A percentile compares a stretch with the other conserved stretches of the same genome.
Evolutionary conservation across 352 stramenopile genomes (phyloP).

Genomic region (Globisporangium lucens): DNA sequence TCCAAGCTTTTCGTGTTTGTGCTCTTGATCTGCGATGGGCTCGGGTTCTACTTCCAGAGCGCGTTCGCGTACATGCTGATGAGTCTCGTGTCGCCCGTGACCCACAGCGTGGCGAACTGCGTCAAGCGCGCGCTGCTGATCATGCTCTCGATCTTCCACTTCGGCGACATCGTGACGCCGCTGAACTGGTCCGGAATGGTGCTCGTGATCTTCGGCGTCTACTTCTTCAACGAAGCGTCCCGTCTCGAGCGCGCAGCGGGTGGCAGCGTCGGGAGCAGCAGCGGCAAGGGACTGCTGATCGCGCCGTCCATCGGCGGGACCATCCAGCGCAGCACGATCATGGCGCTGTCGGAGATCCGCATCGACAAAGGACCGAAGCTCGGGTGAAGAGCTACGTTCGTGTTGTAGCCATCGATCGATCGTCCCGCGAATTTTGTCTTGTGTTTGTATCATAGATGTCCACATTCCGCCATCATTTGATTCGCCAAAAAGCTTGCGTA

Average conservation of each 20-base stretch:
- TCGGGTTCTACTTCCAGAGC: constrained; percentile 90
- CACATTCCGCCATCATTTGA: neutral
- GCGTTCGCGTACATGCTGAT: constrained; percentile 90
- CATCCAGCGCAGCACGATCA: constrained; percentile 55
- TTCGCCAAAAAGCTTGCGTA: constrained; percentile 6
- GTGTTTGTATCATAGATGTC: constrained; percentile 12
- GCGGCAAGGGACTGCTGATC: constrained; percentile 22
- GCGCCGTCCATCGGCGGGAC: constrained; percentile 19
- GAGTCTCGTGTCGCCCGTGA: constrained; percentile 89
- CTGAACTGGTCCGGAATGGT: constrained; percentile 84
- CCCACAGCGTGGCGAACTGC: constrained; percentile 89
- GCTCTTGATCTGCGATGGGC: constrained; percentile 60
- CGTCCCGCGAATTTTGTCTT: constrained; percentile 4
- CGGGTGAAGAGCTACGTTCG: constrained; percentile 17
- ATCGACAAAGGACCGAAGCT: constrained; percentile 45
- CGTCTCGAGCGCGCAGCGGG: constrained; percentile 49
- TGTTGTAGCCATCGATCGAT: neutral
- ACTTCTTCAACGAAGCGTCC: constrained; percentile 78
- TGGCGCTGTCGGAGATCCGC: constrained; percentile 58
- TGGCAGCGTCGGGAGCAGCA: neutral
- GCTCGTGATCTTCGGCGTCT: constrained; percentile 88
- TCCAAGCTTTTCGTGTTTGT: constrained; percentile 47
- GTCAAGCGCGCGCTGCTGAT: constrained; percentile 90
- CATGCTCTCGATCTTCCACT: constrained; percentile 89
- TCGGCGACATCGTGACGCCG: constrained; percentile 80